Evolutionary conservation across 2,329 filamentous ascomycete genomes (phyloP), one percentile per base, ranked within the genome.

Genomic region (Aspergillus awamori): DNA sequence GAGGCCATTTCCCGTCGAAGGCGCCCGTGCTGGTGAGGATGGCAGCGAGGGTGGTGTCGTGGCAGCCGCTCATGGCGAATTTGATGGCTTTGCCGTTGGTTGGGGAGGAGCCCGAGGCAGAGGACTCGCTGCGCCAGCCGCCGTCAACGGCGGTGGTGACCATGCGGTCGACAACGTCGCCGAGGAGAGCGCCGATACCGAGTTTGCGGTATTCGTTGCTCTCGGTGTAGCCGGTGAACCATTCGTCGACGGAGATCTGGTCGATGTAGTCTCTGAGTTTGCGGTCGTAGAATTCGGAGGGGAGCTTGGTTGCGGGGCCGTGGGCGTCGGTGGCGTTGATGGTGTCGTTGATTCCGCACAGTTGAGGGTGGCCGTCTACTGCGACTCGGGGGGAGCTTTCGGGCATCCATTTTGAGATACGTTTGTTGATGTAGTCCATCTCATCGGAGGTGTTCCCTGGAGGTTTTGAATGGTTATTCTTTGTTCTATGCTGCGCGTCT

Each of bases 331-430:
- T 96, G 6, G 92, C 87, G 73, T 97, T 98, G 71, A 98, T 85
- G 0, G 92, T 95, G 78, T 99, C 95, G 90, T 96, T 92, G 70
- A 99, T 89, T 57, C 95, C 95, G 5, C 88, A 93, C 11, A 98
- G 82, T 48, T 93, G 84, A 0, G 95, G 95, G 62, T 89, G 89
- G 1, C 88, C 89, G 75, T 97, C 93, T 8, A 98, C 91, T 26
- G 90, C 91, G 8, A 97, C 88, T 41, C 84, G 83, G 10, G 84
- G 84, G 30, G 82, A 83, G 38, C 83, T 83, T 7, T 87, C 83
- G 0, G 92, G 92, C 91, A 98, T 96, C 87, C 90, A 96, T 74
- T 90, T 92, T 38, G 89, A 87, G 57, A 93, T 87, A 61, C 91
- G 79, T 62, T 85, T 88, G 69, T 90, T 93, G 24, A 97, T 80